Conservation (phyloP, 305 asterid species). For the Fraxinus latifolia region DNA sequence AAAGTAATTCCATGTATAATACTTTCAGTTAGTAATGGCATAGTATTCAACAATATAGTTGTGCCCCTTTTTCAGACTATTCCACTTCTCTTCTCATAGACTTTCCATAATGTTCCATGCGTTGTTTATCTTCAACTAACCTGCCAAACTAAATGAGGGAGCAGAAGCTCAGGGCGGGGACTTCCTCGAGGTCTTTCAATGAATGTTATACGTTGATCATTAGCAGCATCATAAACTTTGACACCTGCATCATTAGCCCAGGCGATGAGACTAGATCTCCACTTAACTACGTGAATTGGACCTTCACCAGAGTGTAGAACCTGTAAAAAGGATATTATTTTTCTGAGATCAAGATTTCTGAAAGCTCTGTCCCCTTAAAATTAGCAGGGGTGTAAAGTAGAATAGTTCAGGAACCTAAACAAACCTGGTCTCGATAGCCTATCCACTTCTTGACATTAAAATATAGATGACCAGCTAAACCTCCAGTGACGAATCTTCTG, state of each 20-base stretch:
- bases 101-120: neutral
- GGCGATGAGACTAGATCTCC: conserved; percentile 87
- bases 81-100: conserved; percentile 5
- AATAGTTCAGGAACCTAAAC: conserved; percentile 31
- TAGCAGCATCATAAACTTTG: conserved; percentile 93
- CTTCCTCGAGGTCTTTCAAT: conserved; percentile 94
- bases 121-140: conserved; percentile 37
- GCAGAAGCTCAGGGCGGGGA: conserved; percentile 91
- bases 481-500: conserved; percentile 92
- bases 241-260: conserved; percentile 98
- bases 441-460: conserved; percentile 86
- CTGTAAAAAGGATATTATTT: conserved; percentile 42
- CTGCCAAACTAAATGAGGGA: conserved; percentile 98
- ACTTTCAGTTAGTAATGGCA: conserved; percentile 11
- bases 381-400: conserved; percentile 13
- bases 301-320: conserved; percentile 97
- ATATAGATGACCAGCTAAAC: conserved; percentile 90
- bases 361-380: conserved; percentile 19
- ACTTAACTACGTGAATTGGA: conserved; percentile 88
- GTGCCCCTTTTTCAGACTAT: conserved; percentile 18
- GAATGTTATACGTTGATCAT: conserved; percentile 81
- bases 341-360: conserved; percentile 23
- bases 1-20: conserved; percentile 8
- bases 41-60: neutral
- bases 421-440: conserved; percentile 93